A percentile compares a stretch with the other conserved stretches of the same genome.
These are phyloP conservation scores for Tuber microsphaerosporum DNA, from an alignment of 495 filamentous ascomycete species.

Conservation along the genomic window DNA sequence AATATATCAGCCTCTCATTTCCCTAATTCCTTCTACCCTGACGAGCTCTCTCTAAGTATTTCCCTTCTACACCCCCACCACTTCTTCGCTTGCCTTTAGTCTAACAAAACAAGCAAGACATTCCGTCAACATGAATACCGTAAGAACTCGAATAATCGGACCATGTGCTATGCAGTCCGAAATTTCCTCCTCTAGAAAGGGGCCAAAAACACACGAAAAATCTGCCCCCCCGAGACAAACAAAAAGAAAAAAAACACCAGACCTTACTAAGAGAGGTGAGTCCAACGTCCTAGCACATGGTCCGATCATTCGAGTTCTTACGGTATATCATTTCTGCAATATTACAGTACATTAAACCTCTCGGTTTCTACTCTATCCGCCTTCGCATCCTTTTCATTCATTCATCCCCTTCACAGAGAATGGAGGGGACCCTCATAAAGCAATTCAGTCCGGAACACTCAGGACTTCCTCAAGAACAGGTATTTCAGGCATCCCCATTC, in stretches of 20 bases:
- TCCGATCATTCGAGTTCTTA: too few relatives aligned
- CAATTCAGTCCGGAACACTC: background rate
- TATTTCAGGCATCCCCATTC: background rate
- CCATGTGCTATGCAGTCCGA: too few relatives aligned
- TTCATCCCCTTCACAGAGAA: background rate
- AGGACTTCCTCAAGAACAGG: background rate
- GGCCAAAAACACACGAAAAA: too few relatives aligned
- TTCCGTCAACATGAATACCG: background rate
- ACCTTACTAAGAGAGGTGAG: too few relatives aligned
- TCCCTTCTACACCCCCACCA: background rate
- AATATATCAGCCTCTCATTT: background rate
- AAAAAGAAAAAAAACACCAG: too few relatives aligned
- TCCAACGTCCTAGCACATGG: too few relatives aligned
- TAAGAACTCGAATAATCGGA: too few relatives aligned
- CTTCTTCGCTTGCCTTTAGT: background rate
- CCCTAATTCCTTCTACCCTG: background rate
- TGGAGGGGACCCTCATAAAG: background rate
- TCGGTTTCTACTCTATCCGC: background rate
- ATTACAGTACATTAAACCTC: too few relatives aligned
- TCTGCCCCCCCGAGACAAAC: too few relatives aligned
- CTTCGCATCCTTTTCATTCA: background rate
- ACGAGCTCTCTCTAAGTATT: background rate
- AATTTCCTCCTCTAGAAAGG: too few relatives aligned
- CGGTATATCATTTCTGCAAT: background rate
- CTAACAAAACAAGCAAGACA: background rate